phyloP scores from a whole-genome alignment of 495 filamentous ascomycete genomes.

The Arthonia radiata region DNA sequence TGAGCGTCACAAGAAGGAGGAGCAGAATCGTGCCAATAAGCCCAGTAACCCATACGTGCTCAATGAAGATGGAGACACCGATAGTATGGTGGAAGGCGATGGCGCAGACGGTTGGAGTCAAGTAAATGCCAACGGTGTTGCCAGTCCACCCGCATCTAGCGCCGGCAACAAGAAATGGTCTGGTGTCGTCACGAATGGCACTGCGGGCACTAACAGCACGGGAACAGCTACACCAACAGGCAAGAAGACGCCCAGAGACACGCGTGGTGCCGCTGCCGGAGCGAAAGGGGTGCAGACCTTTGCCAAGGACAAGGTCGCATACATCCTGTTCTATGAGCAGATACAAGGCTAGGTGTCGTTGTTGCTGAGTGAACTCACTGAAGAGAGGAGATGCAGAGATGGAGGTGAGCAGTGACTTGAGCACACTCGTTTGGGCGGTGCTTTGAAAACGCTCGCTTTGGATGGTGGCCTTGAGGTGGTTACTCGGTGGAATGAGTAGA shows the following conservation, averaged over 20 bases:
- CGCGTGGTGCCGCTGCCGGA: too few relatives aligned
- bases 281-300: too few relatives aligned
- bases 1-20: slow-evolving; percentile 37
- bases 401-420: too few relatives aligned
- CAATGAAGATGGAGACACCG: slow-evolving; percentile 33
- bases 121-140: slow-evolving; percentile 39
- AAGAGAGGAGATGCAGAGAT: too few relatives aligned
- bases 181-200: slow-evolving; percentile 35
- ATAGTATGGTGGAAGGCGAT: slow-evolving; percentile 22
- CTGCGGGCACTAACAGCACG: too few relatives aligned
- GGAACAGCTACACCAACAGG: slow-evolving; percentile 26
- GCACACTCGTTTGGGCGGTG: too few relatives aligned
- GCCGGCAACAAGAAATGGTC: slow-evolving; percentile 42
- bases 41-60: slow-evolving; percentile 47
- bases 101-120: slow-evolving; percentile 63
- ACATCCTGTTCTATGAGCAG: slow-evolving; percentile 82
- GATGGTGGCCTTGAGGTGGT: too few relatives aligned
- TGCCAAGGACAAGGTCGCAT: slow-evolving; percentile 89
- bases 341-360: too few relatives aligned
- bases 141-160: slow-evolving; percentile 14
- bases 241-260: slow-evolving; percentile 33
- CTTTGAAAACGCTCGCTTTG: too few relatives aligned
- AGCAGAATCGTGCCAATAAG: slow-evolving; percentile 25
- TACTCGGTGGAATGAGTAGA: too few relatives aligned
- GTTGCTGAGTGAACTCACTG: too few relatives aligned